phyloP scores from a whole-genome alignment of 2,329 filamentous ascomycete genomes.

The Colletotrichum lindemuthianum region DNA sequence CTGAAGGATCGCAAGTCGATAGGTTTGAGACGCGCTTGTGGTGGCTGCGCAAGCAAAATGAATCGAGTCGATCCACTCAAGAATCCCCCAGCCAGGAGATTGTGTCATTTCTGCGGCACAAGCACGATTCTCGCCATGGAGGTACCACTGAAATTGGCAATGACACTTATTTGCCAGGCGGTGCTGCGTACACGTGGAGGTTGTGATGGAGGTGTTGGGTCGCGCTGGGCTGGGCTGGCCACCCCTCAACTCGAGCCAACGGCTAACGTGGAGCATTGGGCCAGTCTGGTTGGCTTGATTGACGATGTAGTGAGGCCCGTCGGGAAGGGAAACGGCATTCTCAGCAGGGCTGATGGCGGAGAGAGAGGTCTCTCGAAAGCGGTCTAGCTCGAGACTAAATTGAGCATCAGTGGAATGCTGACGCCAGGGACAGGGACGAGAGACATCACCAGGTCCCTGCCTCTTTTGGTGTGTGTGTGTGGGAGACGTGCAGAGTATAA shows the following conservation, averaged over 20 bases:
- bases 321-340: conserved; percentile 25
- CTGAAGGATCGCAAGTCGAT: conserved; percentile 28
- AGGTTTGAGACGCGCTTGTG: conserved; percentile 33
- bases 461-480: neutral
- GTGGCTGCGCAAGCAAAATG: conserved; percentile 34
- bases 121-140: conserved; percentile 1
- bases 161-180: neutral
- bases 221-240: neutral
- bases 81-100: conserved; percentile 16
- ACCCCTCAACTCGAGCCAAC: neutral
- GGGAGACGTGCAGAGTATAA: too few relatives aligned
- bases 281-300: conserved; percentile 20
- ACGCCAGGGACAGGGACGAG: conserved; percentile 29
- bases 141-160: neutral
- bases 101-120: conserved; percentile 22
- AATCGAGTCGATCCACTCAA: conserved; percentile 20
- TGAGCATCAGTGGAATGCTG: conserved; percentile 24
- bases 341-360: conserved; percentile 30
- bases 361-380: neutral
- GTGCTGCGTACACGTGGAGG: neutral
- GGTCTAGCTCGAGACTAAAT: conserved; percentile 30
- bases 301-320: conserved; percentile 28
- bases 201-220: neutral
- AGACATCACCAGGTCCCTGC: conserved; percentile 21
- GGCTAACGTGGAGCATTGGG: conserved; percentile 17